Conservation (phyloP, 2,329 filamentous ascomycete genomes). For the Fusarium verticillioides region DNA sequence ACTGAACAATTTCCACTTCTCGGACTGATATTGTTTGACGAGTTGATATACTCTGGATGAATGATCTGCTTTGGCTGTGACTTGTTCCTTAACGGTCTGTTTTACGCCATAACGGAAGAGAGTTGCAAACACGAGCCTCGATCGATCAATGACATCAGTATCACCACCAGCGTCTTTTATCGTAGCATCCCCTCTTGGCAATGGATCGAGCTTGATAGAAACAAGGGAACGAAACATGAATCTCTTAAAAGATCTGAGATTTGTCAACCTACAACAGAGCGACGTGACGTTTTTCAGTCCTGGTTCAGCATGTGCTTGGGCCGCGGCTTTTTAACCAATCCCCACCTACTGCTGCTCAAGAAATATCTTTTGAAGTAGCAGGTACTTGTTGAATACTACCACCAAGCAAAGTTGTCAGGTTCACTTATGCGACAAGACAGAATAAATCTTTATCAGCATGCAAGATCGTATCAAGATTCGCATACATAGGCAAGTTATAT, state of each 20-base stretch:
- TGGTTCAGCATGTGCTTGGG: slow-evolving; percentile 14
- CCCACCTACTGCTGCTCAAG: slow-evolving; percentile 23
- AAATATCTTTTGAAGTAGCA: neutral
- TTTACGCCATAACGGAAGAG: neutral
- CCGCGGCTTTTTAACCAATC: slow-evolving; percentile 16
- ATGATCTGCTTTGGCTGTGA: neutral
- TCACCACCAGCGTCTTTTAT: neutral
- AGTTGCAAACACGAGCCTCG: slow-evolving; percentile 1
- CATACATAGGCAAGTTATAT: neutral
- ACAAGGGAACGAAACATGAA: neutral
- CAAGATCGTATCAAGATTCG: neutral
- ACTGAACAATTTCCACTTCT: neutral
- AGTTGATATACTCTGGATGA: too few species aligned
- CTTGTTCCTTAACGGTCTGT: neutral
- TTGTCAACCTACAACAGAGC: neutral
- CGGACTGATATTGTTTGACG: neutral
- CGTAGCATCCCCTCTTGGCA: neutral
- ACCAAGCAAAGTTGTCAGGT: neutral
- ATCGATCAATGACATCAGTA: slow-evolving; percentile 32
- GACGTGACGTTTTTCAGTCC: neutral
- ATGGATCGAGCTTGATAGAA: neutral
- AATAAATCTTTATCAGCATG: neutral
- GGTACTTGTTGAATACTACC: slow-evolving; percentile 11
- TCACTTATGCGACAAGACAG: neutral
- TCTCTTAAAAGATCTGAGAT: neutral